Evolutionary conservation across 1,139 yeast species (phyloP).

Genomic region (Wickerhamiella pararugosa): DNA sequence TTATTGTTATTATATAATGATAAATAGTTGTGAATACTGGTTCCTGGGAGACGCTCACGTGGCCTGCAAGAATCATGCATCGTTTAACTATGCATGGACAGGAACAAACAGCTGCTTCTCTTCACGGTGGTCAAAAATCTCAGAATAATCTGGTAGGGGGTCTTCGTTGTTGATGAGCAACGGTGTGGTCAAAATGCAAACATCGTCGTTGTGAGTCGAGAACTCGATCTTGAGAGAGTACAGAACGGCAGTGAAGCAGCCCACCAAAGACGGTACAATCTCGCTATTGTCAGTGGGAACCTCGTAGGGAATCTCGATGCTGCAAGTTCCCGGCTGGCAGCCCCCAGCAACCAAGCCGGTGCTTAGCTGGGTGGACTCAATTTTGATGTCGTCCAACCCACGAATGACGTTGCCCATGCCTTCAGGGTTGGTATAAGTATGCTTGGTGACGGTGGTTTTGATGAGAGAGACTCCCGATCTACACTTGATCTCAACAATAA

Average conservation of each 20-base stretch:
- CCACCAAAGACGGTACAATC: constrained; percentile 5
- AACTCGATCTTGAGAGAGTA: constrained; percentile 4
- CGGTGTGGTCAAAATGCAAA: constrained; percentile 3
- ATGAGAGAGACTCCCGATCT: constrained; percentile 1
- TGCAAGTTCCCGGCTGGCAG: constrained; percentile 2
- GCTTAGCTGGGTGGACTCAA: background rate
- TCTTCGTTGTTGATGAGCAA: background rate
- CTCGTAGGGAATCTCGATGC: constrained; percentile 6
- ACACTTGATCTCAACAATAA: background rate
- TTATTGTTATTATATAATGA: too few species aligned
- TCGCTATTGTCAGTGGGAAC: background rate
- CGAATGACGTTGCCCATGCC: constrained; percentile 2
- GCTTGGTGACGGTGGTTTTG: constrained; percentile 1
- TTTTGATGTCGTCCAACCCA: background rate
- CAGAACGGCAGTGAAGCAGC: constrained; percentile 7
- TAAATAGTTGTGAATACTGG: too few species aligned
- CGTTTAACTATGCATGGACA: too few species aligned
- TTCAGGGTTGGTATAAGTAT: constrained; percentile 4
- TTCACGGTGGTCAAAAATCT: too few species aligned
- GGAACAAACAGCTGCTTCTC: too few species aligned
- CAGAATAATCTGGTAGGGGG: constrained; percentile 1
- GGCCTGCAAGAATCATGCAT: too few species aligned
- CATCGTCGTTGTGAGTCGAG: background rate
- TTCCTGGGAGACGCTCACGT: too few species aligned
- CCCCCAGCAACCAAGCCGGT: constrained; percentile 1